phyloP scores from a whole-genome alignment of 2,329 filamentous ascomycete genomes.

The Botrytis elliptica region DNA sequence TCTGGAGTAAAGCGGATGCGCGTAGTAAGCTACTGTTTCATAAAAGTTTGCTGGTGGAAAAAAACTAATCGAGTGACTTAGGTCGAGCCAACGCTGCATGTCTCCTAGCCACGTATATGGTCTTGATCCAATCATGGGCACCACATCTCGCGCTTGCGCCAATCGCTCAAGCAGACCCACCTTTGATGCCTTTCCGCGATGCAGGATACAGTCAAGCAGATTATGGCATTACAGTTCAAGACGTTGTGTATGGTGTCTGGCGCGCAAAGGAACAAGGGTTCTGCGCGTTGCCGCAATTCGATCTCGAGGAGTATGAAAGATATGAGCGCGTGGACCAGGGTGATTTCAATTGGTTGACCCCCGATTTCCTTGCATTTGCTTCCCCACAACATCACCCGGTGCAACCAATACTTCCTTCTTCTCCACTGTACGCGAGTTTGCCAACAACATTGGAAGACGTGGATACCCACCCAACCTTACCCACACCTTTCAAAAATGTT shows the following conservation, averaged over 20 bases:
- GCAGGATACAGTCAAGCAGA: constrained; percentile 98
- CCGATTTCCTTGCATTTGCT: constrained; percentile 92
- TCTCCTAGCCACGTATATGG: constrained; percentile 97
- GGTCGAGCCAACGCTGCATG: constrained; percentile 92
- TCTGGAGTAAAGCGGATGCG: constrained; percentile 91
- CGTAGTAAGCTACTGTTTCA: constrained; percentile 63
- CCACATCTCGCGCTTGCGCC: constrained; percentile 93
- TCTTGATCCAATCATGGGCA: constrained; percentile 95
- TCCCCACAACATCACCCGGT: constrained; percentile 84
- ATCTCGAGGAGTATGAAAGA: constrained; percentile 93
- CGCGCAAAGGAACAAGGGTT: constrained; percentile 95
- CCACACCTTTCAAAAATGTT: constrained; percentile 93
- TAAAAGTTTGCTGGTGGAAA: not conserved
- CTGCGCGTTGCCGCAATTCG: constrained; percentile 89
- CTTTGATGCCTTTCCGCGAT: constrained; percentile 97
- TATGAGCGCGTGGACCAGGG: constrained; percentile 96
- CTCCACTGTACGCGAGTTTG: constrained; percentile 70
- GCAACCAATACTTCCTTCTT: constrained; percentile 67
- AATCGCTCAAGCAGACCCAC: constrained; percentile 94
- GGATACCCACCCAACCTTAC: constrained; percentile 66
- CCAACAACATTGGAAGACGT: constrained; percentile 76
- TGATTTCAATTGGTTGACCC: constrained; percentile 99
- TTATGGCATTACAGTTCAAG: constrained; percentile 92
- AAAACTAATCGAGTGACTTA: constrained; percentile 42
- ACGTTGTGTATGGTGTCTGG: constrained; percentile 98